Evolutionary conservation across 2,329 filamentous ascomycete species (phyloP).

Genomic region (Colletotrichum sp.): DNA sequence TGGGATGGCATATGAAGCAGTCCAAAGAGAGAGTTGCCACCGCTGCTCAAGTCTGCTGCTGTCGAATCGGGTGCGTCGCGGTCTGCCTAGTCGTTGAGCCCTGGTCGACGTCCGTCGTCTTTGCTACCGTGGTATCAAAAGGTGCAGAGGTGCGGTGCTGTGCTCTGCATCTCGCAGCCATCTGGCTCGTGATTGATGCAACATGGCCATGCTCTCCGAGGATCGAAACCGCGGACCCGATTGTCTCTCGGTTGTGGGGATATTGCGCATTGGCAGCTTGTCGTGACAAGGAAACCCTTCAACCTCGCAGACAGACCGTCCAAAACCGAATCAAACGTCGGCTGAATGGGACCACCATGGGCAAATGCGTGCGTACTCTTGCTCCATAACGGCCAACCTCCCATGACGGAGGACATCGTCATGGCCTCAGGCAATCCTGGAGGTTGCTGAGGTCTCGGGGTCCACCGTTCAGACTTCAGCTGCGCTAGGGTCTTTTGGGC

Average conservation of each 20-base stretch:
- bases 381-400: background rate
- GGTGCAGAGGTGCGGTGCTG: background rate
- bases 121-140: background rate
- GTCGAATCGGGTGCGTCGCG: conserved; percentile 1
- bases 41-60: background rate
- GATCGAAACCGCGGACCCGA: background rate
- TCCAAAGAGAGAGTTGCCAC: background rate
- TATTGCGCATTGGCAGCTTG: background rate
- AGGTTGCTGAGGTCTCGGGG: background rate
- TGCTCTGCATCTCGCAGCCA: background rate
- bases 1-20: background rate
- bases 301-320: background rate
- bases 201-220: conserved; percentile 3
- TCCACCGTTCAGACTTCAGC: conserved; percentile 4
- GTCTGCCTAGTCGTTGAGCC: background rate
- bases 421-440: background rate
- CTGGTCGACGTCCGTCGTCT: background rate
- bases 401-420: background rate
- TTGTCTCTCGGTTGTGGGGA: background rate
- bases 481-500: background rate
- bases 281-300: background rate
- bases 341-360: background rate
- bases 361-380: background rate
- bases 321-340: background rate
- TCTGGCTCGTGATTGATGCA: background rate